A percentile compares a stretch with the other conserved stretches of the same genome.
Evolutionary conservation across 768 basidiomycete species (phyloP).

Genomic region (Collybia sordida): DNA sequence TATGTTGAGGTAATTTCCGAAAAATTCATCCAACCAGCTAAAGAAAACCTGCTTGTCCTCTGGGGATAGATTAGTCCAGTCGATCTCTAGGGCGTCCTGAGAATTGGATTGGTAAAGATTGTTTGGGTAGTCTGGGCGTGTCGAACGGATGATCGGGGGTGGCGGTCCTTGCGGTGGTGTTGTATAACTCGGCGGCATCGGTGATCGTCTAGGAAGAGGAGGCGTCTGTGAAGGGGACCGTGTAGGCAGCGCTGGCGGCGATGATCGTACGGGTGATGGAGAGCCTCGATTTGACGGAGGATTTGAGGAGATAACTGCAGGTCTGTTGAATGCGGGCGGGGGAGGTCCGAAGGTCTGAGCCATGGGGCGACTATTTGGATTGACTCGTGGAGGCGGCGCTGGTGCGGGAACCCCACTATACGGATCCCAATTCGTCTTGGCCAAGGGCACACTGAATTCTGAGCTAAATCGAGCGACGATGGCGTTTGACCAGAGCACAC

Average conservation of each 20-base stretch:
- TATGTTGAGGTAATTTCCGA: constrained; percentile 44
- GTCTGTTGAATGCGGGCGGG: constrained; percentile 9
- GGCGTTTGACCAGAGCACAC: constrained; percentile 20
- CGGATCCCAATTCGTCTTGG: constrained; percentile 65
- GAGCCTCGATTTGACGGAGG: constrained; percentile 10
- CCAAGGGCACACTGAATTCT: constrained; percentile 49
- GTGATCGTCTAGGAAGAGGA: constrained; percentile 14
- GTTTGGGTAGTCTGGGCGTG: constrained; percentile 24
- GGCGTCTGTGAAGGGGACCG: constrained; percentile 20
- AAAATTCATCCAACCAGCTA: constrained; percentile 81
- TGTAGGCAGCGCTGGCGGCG: constrained; percentile 14
- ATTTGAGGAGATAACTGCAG: constrained; percentile 3
- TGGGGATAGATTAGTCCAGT: constrained; percentile 67
- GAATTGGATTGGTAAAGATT: constrained; percentile 5
- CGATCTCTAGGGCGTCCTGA: constrained; percentile 33
- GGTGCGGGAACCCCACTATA: constrained; percentile 53
- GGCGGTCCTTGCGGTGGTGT: constrained; percentile 26
- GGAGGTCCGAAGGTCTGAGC: constrained; percentile 21
- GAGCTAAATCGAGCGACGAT: background rate
- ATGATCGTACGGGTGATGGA: constrained; percentile 12
- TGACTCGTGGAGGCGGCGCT: constrained; percentile 42
- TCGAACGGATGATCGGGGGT: constrained; percentile 31
- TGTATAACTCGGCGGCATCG: constrained; percentile 23
- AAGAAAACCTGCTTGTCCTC: constrained; percentile 77
- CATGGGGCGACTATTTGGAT: constrained; percentile 28